phyloP scores from a whole-genome alignment of 140 eudicot species.

The Oenanthe javanica region DNA sequence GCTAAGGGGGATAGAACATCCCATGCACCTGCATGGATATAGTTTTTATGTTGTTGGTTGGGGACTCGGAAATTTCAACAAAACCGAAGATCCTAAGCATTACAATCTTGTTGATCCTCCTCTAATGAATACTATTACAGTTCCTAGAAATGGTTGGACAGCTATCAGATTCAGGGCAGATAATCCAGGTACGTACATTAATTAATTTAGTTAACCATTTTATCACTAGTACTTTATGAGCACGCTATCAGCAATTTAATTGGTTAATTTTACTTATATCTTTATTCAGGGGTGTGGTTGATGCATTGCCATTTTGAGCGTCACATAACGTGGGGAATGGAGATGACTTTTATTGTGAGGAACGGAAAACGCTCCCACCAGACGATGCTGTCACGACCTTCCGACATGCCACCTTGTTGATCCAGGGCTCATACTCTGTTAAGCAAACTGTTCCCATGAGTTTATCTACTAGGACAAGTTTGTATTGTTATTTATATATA shows the following conservation, averaged over 20 bases:
- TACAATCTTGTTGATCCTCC: constrained; percentile 66
- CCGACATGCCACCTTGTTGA: constrained; percentile 11
- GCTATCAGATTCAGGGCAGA: constrained; percentile 56
- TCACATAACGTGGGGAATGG: constrained; percentile 10
- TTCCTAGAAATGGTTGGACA: constrained; percentile 60
- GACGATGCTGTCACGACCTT: neutral
- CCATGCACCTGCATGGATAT: constrained; percentile 73
- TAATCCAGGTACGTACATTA: constrained; percentile 48
- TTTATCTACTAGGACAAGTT: too few relatives aligned
- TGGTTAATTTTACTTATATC: neutral
- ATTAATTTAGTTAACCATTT: neutral
- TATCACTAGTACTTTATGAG: neutral
- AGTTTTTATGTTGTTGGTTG: constrained; percentile 61
- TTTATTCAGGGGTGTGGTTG: constrained; percentile 6
- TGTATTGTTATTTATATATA: too few relatives aligned
- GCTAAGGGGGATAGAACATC: constrained; percentile 47
- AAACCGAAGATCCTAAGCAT: constrained; percentile 29
- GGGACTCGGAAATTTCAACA: constrained; percentile 61
- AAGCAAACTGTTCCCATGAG: neutral
- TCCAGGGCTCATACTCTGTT: neutral
- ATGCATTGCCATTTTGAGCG: constrained; percentile 15
- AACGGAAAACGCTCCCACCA: neutral
- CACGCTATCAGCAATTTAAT: neutral
- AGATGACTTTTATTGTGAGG: constrained; percentile 12
- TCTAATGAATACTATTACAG: constrained; percentile 46